Conservation (phyloP, 805 yeast genomes). For the Teunomyces aglyptinius region DNA sequence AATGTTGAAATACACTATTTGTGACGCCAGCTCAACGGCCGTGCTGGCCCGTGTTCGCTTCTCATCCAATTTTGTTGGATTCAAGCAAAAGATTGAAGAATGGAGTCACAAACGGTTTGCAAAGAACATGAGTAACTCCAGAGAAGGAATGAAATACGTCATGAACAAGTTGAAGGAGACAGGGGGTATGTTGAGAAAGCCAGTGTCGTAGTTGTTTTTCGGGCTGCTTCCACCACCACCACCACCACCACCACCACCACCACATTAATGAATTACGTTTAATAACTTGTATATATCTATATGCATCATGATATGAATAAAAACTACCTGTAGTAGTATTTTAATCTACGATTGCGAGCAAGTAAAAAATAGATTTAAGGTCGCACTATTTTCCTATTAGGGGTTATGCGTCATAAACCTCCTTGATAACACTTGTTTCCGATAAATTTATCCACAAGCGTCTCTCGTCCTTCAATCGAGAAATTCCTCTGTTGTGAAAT, state of each 20-base stretch:
- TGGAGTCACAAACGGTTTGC: constrained; percentile 76
- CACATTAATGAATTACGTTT: background rate
- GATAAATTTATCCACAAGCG: background rate
- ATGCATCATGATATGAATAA: background rate
- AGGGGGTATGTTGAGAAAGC: constrained; percentile 8
- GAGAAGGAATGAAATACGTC: constrained; percentile 73
- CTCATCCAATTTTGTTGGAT: constrained; percentile 63
- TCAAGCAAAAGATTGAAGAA: constrained; percentile 72
- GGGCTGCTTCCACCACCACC: too few relatives aligned
- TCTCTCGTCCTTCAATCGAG: background rate
- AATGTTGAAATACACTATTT: constrained; percentile 52
- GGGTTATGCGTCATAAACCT: constrained; percentile 1
- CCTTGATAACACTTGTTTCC: background rate
- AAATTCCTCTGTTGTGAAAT: background rate
- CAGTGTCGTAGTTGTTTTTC: background rate
- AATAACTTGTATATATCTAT: background rate
- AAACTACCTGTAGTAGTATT: too few relatives aligned
- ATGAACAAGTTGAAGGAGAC: constrained; percentile 58
- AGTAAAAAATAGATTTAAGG: background rate
- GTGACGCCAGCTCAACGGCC: constrained; percentile 33
- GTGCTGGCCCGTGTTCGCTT: constrained; percentile 64
- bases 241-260: background rate
- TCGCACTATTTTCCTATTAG: constrained; percentile 2
- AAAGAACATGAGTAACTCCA: constrained; percentile 62
- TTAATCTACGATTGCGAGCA: background rate